Conservation (phyloP, 129 eudicot genomes). For the sunflower (Helianthus annuus) region HanXRQr2.0-SUNRISE NC_035439.2:92033465-92033964, state of each 20-base stretch:
- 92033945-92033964: constrained; percentile 31
- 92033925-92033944: constrained; percentile 39
- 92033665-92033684: constrained; percentile 81
- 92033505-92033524: background rate
- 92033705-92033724: constrained; percentile 62
- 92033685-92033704: constrained; percentile 70
- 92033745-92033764: constrained; percentile 11
- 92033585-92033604: constrained; percentile 78
- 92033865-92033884: constrained; percentile 1
- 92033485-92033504: background rate
- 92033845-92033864: constrained; percentile 5
- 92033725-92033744: constrained; percentile 58
- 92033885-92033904: constrained; percentile 7
- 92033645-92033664: constrained; percentile 63
- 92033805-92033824: constrained; percentile 9
- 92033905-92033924: constrained; percentile 43
- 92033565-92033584: constrained; percentile 97
- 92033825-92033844: constrained; percentile 32
- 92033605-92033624: constrained; percentile 87
- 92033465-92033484: constrained; percentile 1
- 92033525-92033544: constrained; percentile 1
- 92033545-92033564: constrained; percentile 18
- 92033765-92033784: background rate
- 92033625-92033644: constrained; percentile 89
- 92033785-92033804: background rate